Evolutionary conservation across 768 basidiomycete species (phyloP).

Genomic region (Mycena polygramma): DNA sequence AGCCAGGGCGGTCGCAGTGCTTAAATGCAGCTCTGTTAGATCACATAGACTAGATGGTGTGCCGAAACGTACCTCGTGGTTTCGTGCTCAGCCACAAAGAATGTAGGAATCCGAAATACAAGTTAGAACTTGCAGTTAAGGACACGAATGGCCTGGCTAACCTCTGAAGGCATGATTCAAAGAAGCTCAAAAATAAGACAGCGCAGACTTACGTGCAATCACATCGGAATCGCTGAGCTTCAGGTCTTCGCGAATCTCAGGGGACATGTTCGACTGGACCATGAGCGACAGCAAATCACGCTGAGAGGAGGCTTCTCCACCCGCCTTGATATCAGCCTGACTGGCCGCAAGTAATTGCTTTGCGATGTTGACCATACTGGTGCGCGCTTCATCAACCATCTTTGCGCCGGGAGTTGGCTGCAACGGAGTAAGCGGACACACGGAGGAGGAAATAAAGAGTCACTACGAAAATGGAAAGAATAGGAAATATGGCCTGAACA

Average conservation of each 20-base stretch:
- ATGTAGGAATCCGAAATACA: constrained; percentile 58
- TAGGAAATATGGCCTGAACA: background rate
- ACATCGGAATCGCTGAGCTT: constrained; percentile 74
- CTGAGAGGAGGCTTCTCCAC: constrained; percentile 47
- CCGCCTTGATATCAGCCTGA: constrained; percentile 48
- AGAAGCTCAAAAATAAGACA: background rate
- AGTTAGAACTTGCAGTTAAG: no score
- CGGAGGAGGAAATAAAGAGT: background rate
- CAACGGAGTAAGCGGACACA: background rate
- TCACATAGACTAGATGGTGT: no score
- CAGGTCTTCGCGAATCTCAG: constrained; percentile 66
- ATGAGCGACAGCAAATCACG: constrained; percentile 70
- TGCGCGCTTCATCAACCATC: constrained; percentile 35
- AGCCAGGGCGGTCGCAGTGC: constrained; percentile 19
- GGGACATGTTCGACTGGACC: constrained; percentile 73
- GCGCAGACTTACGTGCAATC: constrained; percentile 56
- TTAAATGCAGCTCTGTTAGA: background rate
- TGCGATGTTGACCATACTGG: constrained; percentile 65
- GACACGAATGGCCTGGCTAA: no score
- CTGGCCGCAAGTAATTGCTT: constrained; percentile 52
- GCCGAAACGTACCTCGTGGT: constrained; percentile 45
- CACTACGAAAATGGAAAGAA: constrained; percentile 48
- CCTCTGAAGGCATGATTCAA: constrained; percentile 50
- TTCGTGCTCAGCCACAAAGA: constrained; percentile 62
- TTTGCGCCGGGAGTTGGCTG: constrained; percentile 22